Conservation (phyloP, 1,284 basidiomycete species). For the Moesziomyces sp. region DNA sequence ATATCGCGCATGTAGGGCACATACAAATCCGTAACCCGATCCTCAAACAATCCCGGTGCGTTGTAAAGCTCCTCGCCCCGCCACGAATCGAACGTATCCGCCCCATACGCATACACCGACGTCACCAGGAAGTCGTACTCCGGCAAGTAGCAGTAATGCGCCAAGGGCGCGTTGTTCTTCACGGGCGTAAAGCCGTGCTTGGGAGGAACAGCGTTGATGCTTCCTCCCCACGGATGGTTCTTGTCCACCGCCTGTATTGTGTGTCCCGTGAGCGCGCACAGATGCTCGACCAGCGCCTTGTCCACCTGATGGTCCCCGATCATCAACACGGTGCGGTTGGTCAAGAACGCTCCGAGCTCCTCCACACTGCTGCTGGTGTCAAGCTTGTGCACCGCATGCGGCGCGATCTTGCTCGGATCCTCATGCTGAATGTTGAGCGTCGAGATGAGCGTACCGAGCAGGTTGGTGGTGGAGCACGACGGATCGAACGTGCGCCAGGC, state of each 20-base stretch:
- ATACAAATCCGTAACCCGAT: conserved; percentile 66
- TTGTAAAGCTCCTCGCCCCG: conserved; percentile 62
- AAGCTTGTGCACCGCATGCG: conserved; percentile 25
- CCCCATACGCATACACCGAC: conserved; percentile 68
- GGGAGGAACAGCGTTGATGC: conserved; percentile 44
- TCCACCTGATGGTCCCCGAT: conserved; percentile 68
- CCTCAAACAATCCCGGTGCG: conserved; percentile 67
- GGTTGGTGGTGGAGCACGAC: conserved; percentile 39
- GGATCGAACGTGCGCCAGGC: conserved; percentile 55
- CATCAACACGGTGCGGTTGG: conserved; percentile 68
- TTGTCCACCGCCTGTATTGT: conserved; percentile 63
- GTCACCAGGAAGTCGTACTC: conserved; percentile 67
- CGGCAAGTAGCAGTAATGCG: conserved; percentile 68
- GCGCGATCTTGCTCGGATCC: conserved; percentile 38
- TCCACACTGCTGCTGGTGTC: conserved; percentile 10
- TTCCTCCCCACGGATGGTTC: conserved; percentile 61
- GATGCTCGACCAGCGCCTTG: conserved; percentile 67
- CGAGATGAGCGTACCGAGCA: conserved; percentile 42
- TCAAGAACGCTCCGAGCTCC: conserved; percentile 57
- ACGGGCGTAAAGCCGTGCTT: conserved; percentile 43
- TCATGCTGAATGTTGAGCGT: conserved; percentile 25
- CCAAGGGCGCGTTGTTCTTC: conserved; percentile 62
- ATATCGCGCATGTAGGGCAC: conserved; percentile 58
- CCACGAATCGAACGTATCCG: conserved; percentile 67
- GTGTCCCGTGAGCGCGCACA: conserved; percentile 67